A percentile compares a stretch with the other conserved stretches of the same genome.
phyloP scores from a whole-genome alignment of 1,284 basidiomycete genomes.

The Xerocomus alliaceus region DNA sequence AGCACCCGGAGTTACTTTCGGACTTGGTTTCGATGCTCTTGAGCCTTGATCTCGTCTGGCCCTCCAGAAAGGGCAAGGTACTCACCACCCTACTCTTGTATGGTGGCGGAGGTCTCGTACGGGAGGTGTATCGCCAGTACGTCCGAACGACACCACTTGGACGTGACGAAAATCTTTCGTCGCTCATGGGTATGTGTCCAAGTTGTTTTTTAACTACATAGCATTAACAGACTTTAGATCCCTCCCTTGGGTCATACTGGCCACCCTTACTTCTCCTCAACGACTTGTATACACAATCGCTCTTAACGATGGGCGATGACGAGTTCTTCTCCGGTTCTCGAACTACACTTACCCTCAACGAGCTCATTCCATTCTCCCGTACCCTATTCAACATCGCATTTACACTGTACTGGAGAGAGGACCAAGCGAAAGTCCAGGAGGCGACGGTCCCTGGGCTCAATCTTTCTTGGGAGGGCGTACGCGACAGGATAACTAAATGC shows the following conservation, averaged over 20 bases:
- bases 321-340: conserved; percentile 77
- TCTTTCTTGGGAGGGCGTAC: conserved; percentile 46
- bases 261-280: conserved; percentile 80
- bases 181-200: conserved; percentile 48
- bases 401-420: conserved; percentile 79
- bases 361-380: conserved; percentile 73
- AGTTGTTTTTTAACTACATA: conserved; percentile 8
- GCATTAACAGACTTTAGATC: conserved; percentile 46
- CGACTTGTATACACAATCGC: conserved; percentile 84
- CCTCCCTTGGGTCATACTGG: conserved; percentile 56
- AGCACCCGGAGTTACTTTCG: conserved; percentile 47
- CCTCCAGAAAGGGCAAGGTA: conserved; percentile 60
- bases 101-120: conserved; percentile 65
- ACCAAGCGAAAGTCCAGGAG: conserved; percentile 51
- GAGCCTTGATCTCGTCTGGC: conserved; percentile 63
- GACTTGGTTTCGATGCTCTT: conserved; percentile 59
- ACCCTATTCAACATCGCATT: conserved; percentile 83
- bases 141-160: conserved; percentile 67
- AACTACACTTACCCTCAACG: conserved; percentile 73
- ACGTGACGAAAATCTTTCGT: conserved; percentile 52
- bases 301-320: conserved; percentile 94
- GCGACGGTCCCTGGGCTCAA: conserved; percentile 51
- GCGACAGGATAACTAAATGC: conserved; percentile 77
- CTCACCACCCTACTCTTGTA: conserved; percentile 57
- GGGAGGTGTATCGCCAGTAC: conserved; percentile 76